These are phyloP conservation scores for Telfairia occidentalis DNA, from an alignment of 331 rosid species.

Conservation along the genomic window DNA sequence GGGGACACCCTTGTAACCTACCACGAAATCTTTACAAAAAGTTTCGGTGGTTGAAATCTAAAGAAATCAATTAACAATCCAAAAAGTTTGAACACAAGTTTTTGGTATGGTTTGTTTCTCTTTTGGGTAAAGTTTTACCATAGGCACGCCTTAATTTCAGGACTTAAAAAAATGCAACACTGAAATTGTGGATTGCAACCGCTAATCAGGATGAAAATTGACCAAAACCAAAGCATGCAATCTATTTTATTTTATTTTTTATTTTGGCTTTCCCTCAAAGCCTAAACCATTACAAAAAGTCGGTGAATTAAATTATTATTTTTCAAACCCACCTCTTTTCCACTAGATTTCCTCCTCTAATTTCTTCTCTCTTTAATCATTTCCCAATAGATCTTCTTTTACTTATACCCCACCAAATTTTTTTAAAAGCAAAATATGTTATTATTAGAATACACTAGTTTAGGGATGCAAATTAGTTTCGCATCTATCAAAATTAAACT, in stretches of 20 bases:
- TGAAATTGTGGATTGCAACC: not conserved
- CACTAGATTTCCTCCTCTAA: not conserved
- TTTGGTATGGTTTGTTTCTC: not conserved
- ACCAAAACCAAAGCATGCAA: not conserved
- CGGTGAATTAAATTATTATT: not conserved
- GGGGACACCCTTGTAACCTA: not conserved
- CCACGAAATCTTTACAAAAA: not conserved
- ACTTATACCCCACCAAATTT: not conserved
- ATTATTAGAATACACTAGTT: too few relatives aligned
- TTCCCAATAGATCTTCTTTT: not conserved
- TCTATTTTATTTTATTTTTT: not conserved
- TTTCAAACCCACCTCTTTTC: not conserved
- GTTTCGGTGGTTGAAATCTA: not conserved
- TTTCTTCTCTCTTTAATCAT: not conserved
- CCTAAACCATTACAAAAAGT: not conserved
- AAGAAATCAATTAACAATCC: not conserved
- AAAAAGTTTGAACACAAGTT: not conserved
- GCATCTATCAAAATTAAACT: not conserved
- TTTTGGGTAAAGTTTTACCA: not conserved
- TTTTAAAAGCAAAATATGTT: not conserved
- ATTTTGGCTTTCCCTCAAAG: not conserved
- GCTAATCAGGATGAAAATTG: not conserved
- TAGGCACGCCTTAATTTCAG: conserved; percentile 10
- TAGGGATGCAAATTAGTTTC: not conserved
- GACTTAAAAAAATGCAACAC: not conserved